These are phyloP conservation scores for Nothophytophthora sp. DNA, from an alignment of 352 stramenopile genomes.

Conservation along the genomic window DNA sequence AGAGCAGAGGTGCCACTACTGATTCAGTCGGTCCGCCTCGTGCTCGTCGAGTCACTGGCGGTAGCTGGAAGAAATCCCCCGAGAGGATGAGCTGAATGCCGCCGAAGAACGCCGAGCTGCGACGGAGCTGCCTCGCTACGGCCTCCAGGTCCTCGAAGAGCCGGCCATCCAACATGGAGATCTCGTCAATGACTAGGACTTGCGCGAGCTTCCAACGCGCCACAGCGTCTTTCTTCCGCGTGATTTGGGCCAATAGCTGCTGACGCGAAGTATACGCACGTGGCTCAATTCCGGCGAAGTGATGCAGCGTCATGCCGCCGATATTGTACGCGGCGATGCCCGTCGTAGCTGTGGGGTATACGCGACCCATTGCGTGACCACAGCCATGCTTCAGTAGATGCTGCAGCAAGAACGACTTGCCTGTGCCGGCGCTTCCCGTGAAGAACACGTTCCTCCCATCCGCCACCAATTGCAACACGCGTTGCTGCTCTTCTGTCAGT, in stretches of 20 bases:
- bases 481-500: conserved; percentile 46
- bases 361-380: conserved; percentile 31
- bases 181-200: conserved; percentile 93
- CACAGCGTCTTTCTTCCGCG: conserved; percentile 63
- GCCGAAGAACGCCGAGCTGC: conserved; percentile 86
- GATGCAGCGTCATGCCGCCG: conserved; percentile 91
- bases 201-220: conserved; percentile 52
- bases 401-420: conserved; percentile 84
- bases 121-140: conserved; percentile 73
- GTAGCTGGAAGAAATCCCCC: conserved; percentile 97
- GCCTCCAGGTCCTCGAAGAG: conserved; percentile 91
- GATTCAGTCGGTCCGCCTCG: conserved; percentile 7
- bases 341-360: conserved; percentile 91
- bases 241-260: conserved; percentile 47
- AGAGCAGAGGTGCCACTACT: conserved; percentile 40
- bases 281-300: conserved; percentile 85
- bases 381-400: conserved; percentile 46
- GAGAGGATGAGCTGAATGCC: conserved; percentile 95
- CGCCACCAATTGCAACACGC: conserved; percentile 42
- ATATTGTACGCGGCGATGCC: conserved; percentile 86
- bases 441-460: conserved; percentile 82
- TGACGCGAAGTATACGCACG: conserved; percentile 21
- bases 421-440: conserved; percentile 82
- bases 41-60: conserved; percentile 66
- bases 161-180: conserved; percentile 90